A percentile compares a stretch with the other conserved stretches of the same genome.
phyloP scores from a whole-genome alignment of 352 stramenopile genomes.

The Pythium plurisporium region DNA sequence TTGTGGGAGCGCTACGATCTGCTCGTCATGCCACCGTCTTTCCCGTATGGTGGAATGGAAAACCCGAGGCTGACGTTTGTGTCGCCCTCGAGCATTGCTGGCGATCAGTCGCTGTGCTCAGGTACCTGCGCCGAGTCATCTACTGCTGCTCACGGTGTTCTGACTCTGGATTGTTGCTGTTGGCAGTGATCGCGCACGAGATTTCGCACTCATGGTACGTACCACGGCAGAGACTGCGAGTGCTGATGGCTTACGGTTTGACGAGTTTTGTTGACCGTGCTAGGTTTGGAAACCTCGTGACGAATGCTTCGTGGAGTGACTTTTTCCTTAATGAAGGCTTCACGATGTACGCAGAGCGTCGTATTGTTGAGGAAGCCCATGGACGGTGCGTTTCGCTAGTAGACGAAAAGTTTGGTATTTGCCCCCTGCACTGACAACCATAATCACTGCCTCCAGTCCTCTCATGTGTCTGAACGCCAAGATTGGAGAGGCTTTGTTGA shows the following conservation, averaged over 20 bases:
- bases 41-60: constrained; percentile 98
- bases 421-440: too few species aligned
- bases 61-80: constrained; percentile 90
- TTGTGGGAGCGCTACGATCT: constrained; percentile 83
- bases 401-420: neutral
- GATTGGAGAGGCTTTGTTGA: constrained; percentile 58
- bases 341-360: constrained; percentile 81
- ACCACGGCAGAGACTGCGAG: neutral
- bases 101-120: constrained; percentile 72
- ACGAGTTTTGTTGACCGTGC: too few species aligned
- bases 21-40: constrained; percentile 84
- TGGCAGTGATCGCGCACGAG: constrained; percentile 72
- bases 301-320: constrained; percentile 81
- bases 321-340: constrained; percentile 90
- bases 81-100: constrained; percentile 70
- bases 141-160: neutral
- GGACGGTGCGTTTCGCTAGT: constrained; percentile 36
- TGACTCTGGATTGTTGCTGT: neutral
- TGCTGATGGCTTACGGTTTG: neutral
- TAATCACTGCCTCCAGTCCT: constrained; percentile 23
- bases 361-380: constrained; percentile 60
- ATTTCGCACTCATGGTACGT: constrained; percentile 77
- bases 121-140: constrained; percentile 32
- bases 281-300: constrained; percentile 81
- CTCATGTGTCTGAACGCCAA: constrained; percentile 72